Conservation (phyloP, 1,139 yeast genomes). For the Pichia cactophila region DNA sequence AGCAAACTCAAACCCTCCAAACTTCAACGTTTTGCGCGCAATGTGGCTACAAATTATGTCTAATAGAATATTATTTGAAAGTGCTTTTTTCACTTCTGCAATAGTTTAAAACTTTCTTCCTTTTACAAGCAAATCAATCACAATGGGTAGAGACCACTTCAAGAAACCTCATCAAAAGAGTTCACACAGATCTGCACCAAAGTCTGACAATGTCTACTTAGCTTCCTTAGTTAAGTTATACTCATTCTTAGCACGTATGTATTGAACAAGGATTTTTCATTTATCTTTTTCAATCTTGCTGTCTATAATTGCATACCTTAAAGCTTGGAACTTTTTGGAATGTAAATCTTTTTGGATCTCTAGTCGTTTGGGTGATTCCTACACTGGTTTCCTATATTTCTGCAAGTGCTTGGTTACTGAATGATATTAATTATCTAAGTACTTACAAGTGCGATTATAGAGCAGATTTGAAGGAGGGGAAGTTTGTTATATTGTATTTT, state of each 20-base stretch:
- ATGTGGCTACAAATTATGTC: not conserved
- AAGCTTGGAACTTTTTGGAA: not conserved
- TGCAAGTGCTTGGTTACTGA: constrained; percentile 24
- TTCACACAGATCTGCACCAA: constrained; percentile 98
- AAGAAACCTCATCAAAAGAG: constrained; percentile 92
- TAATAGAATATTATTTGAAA: too few relatives aligned
- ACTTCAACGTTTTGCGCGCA: not conserved
- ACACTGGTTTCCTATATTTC: constrained; percentile 12
- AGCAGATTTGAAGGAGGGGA: constrained; percentile 26
- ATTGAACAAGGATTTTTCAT: constrained; percentile 1
- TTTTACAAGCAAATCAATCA: constrained; percentile 18
- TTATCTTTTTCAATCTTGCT: constrained; percentile 17
- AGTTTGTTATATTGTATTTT: not conserved
- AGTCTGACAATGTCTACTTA: constrained; percentile 98
- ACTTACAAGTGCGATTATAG: constrained; percentile 27
- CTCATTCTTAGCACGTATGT: constrained; percentile 99
- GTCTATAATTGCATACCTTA: constrained; percentile 10
- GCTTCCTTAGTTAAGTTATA: constrained; percentile 94
- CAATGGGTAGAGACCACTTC: constrained; percentile 98
- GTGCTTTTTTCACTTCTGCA: not conserved
- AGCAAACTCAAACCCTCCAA: not conserved
- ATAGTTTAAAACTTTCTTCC: not conserved
- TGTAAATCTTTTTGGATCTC: not conserved
- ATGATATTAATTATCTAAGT: not conserved
- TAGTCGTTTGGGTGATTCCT: not conserved